Percentiles rank a stretch among this genome's conserved stretches.
phyloP scores from a whole-genome alignment of 2,329 filamentous ascomycete species.

The Colletotrichum sp. region DNA sequence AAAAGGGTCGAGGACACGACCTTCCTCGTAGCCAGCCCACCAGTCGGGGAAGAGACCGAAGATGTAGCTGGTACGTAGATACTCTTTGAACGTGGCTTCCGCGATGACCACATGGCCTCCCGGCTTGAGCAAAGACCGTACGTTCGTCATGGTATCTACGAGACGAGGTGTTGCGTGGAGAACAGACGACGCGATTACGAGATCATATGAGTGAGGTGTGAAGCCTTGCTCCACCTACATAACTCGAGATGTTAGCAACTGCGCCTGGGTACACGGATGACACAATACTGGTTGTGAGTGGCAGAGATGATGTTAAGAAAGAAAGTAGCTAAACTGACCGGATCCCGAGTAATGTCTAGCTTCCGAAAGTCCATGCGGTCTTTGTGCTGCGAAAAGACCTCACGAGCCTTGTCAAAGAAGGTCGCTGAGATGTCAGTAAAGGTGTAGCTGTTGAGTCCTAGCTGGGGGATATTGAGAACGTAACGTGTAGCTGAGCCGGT shows the following conservation, averaged over 20 bases:
- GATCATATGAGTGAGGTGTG: constrained; percentile 27
- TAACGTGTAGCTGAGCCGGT: background rate
- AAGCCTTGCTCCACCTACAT: constrained; percentile 29
- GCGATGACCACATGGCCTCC: constrained; percentile 27
- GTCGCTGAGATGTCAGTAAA: constrained; percentile 28
- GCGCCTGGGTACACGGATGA: background rate
- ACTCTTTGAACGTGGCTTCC: background rate
- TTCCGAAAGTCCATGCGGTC: constrained; percentile 4
- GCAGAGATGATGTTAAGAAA: background rate
- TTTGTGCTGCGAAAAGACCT: constrained; percentile 2
- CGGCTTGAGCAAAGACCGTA: constrained; percentile 31
- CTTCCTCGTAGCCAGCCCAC: constrained; percentile 30
- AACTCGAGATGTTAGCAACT: background rate
- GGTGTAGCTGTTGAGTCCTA: constrained; percentile 23
- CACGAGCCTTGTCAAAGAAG: constrained; percentile 27
- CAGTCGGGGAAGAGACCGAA: constrained; percentile 32
- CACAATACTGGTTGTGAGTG: background rate
- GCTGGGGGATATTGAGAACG: background rate
- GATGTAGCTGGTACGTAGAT: constrained; percentile 22
- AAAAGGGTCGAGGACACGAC: constrained; percentile 24
- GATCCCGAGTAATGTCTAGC: constrained; percentile 36
- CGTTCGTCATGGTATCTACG: constrained; percentile 26
- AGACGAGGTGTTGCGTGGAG: constrained; percentile 31
- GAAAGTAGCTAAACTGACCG: constrained; percentile 2
- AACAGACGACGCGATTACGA: constrained; percentile 33